Percentiles rank a stretch among this genome's conserved stretches.
phyloP scores from a whole-genome alignment of 139 green algal species.

The Gonium pectorale region DNA sequence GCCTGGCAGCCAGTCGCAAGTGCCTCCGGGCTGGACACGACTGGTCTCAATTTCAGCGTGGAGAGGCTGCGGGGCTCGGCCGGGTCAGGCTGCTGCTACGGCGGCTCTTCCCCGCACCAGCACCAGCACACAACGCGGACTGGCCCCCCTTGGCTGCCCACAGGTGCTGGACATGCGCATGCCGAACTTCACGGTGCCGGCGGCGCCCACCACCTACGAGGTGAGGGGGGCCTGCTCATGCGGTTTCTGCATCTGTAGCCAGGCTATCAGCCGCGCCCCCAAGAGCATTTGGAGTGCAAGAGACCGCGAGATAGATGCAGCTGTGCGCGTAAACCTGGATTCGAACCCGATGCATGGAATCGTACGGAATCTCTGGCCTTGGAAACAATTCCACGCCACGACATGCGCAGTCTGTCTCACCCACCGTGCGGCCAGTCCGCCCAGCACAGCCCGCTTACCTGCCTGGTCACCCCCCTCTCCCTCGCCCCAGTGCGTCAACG shows the following conservation, averaged over 20 bases:
- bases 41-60: neutral
- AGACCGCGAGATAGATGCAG: too few species aligned
- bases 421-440: too few species aligned
- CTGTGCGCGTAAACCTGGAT: too few species aligned
- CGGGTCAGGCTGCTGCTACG: neutral
- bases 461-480: neutral
- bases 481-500: conserved; percentile 21
- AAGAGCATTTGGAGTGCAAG: too few species aligned
- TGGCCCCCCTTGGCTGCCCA: neutral
- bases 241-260: neutral
- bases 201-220: neutral
- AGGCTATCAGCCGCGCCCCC: neutral
- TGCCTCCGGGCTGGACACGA: too few species aligned
- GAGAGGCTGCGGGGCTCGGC: neutral
- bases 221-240: neutral
- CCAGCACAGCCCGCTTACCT: neutral
- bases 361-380: neutral
- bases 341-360: too few species aligned
- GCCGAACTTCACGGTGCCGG: neutral
- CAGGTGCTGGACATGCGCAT: conserved; percentile 12
- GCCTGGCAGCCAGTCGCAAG: too few species aligned
- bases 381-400: neutral
- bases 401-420: neutral
- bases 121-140: neutral
- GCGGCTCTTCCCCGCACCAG: neutral